Evolutionary conservation across 2,329 filamentous ascomycete species (phyloP).

Genomic region (Myriosclerotinia scirpicola): DNA sequence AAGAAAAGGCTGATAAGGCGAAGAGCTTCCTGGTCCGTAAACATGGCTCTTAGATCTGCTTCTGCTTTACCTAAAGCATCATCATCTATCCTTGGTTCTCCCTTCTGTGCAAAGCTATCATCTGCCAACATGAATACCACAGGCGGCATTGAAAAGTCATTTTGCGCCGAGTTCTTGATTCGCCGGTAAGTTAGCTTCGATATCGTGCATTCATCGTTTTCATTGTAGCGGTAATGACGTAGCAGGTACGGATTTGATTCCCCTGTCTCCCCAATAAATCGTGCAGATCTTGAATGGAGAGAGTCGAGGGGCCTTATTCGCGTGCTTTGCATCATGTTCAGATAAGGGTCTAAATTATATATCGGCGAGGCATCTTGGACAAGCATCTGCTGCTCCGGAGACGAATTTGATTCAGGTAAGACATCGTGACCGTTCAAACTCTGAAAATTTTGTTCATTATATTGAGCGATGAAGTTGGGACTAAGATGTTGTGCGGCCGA

Average conservation of each 20-base stretch:
- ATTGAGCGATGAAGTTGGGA: constrained; percentile 37
- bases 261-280: constrained; percentile 40
- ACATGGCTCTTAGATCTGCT: constrained; percentile 36
- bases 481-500: constrained; percentile 34
- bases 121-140: constrained; percentile 40
- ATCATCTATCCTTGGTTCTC: constrained; percentile 39
- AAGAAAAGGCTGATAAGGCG: constrained; percentile 45
- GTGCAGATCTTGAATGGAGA: constrained; percentile 34
- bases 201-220: constrained; percentile 40
- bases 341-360: constrained; percentile 36
- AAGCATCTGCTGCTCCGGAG: constrained; percentile 32
- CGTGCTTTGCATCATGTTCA: constrained; percentile 34
- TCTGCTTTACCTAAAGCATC: constrained; percentile 35
- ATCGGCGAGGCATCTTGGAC: constrained; percentile 36
- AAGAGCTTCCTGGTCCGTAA: constrained; percentile 40
- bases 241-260: constrained; percentile 40
- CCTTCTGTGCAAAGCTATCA: constrained; percentile 38
- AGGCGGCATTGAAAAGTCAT: constrained; percentile 34
- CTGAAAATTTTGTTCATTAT: constrained; percentile 35
- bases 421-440: constrained; percentile 34
- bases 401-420: constrained; percentile 30
- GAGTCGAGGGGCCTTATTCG: constrained; percentile 37
- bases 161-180: constrained; percentile 33
- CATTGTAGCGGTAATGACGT: constrained; percentile 37
- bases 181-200: constrained; percentile 40